Evolutionary conservation across 1,284 basidiomycete species (phyloP).

Genomic region (Rhodotorula sp.): DNA sequence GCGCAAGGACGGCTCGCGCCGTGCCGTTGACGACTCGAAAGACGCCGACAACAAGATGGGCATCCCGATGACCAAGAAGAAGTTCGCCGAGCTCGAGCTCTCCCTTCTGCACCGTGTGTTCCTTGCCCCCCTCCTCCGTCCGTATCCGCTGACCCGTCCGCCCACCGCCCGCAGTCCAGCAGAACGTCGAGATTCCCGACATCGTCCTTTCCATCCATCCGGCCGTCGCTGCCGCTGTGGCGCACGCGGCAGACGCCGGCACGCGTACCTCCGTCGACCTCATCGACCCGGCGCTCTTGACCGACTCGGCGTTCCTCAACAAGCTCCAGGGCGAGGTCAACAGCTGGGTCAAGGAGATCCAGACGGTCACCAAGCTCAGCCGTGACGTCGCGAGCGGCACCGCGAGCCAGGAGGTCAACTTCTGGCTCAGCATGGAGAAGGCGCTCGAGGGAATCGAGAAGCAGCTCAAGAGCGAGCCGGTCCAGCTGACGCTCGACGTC

Average conservation of each 20-base stretch:
- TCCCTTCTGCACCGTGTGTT: slow-evolving; percentile 72
- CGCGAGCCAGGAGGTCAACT: slow-evolving; percentile 98
- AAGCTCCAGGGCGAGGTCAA: slow-evolving; percentile 92
- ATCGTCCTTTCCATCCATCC: slow-evolving; percentile 92
- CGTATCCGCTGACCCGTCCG: neutral
- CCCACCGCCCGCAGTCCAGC: slow-evolving; percentile 63
- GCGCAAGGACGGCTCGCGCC: slow-evolving; percentile 28
- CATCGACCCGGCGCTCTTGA: slow-evolving; percentile 71
- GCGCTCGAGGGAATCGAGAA: slow-evolving; percentile 90
- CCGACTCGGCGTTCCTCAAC: slow-evolving; percentile 90
- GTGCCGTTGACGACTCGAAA: slow-evolving; percentile 56
- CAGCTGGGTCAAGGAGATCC: slow-evolving; percentile 97
- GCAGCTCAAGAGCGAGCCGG: slow-evolving; percentile 88
- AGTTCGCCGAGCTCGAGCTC: slow-evolving; percentile 97
- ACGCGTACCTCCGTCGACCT: slow-evolving; percentile 72
- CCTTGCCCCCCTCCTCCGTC: neutral
- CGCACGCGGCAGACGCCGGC: slow-evolving; percentile 65
- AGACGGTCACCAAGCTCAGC: slow-evolving; percentile 86
- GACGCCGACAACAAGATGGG: slow-evolving; percentile 72
- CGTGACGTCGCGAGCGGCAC: slow-evolving; percentile 94
- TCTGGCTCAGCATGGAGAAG: slow-evolving; percentile 92
- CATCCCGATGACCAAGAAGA: slow-evolving; percentile 98
- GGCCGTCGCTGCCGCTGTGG: slow-evolving; percentile 81
- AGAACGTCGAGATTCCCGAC: slow-evolving; percentile 98
- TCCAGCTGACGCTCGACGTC: slow-evolving; percentile 92